Conservation (phyloP, 495 filamentous ascomycete genomes). For the Acidiella bohemica region DNA sequence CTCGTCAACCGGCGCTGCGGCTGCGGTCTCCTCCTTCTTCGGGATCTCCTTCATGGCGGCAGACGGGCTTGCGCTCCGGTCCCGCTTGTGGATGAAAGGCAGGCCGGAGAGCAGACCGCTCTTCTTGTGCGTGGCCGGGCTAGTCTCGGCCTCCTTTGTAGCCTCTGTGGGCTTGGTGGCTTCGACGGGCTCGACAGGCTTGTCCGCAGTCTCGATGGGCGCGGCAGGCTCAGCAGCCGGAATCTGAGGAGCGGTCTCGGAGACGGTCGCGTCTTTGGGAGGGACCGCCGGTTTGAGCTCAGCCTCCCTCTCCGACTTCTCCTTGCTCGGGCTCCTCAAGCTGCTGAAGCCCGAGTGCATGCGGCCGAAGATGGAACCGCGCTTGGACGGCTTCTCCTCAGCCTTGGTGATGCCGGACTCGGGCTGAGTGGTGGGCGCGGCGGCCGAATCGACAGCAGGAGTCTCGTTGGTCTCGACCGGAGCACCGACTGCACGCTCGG, state of each 20-base stretch:
- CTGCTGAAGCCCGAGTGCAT: slow-evolving; percentile 22
- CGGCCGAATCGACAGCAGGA: slow-evolving; percentile 3
- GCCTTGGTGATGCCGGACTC: slow-evolving; percentile 13
- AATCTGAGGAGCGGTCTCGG: slow-evolving; percentile 14
- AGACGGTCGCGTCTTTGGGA: slow-evolving; percentile 21
- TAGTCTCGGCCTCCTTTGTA: neutral
- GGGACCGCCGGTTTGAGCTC: slow-evolving; percentile 24
- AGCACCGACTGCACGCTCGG: slow-evolving; percentile 12
- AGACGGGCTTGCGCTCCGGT: slow-evolving; percentile 19
- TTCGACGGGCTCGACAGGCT: slow-evolving; percentile 8
- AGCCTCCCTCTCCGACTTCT: slow-evolving; percentile 30
- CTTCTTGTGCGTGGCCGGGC: slow-evolving; percentile 32
- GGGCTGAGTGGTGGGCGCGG: neutral
- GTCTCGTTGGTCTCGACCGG: slow-evolving; percentile 12
- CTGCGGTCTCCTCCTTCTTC: neutral
- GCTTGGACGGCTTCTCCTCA: slow-evolving; percentile 24
- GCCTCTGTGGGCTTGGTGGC: slow-evolving; percentile 8
- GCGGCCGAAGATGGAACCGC: slow-evolving; percentile 29
- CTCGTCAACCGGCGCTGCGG: slow-evolving; percentile 6
- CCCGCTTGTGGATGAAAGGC: slow-evolving; percentile 31
- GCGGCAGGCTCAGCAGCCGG: slow-evolving; percentile 2
- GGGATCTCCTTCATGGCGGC: slow-evolving; percentile 11
- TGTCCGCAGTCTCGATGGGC: slow-evolving; percentile 1
- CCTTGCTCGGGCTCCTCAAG: slow-evolving; percentile 26
- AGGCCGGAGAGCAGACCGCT: slow-evolving; percentile 39